Evolutionary conservation across 2,329 filamentous ascomycete species (phyloP).

Genomic region (Aspergillus puulaauensis): DNA sequence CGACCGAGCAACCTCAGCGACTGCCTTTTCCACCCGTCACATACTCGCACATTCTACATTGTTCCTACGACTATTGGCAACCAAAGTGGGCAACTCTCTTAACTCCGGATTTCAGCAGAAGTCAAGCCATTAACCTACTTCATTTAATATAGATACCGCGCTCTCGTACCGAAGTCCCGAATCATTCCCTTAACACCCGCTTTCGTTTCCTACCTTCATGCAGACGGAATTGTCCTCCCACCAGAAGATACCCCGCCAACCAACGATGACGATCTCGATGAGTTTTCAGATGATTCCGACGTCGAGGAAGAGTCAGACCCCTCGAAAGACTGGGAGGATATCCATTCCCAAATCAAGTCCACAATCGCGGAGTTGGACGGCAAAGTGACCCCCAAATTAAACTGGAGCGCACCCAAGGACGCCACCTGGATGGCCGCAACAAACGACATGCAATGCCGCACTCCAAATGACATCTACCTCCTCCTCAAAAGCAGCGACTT

Average conservation of each 20-base stretch:
- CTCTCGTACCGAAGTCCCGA: constrained; percentile 79
- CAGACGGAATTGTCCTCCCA: constrained; percentile 86
- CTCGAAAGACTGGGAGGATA: constrained; percentile 61
- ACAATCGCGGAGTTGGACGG: constrained; percentile 81
- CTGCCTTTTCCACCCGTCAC: constrained; percentile 80
- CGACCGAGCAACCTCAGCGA: constrained; percentile 22
- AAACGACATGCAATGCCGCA: constrained; percentile 89
- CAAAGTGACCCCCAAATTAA: constrained; percentile 85
- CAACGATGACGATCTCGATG: constrained; percentile 52
- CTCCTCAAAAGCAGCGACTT: constrained; percentile 94
- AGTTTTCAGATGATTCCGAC: constrained; percentile 52
- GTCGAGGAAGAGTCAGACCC: constrained; percentile 59
- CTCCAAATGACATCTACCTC: constrained; percentile 87
- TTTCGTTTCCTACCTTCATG: constrained; percentile 83
- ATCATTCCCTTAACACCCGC: constrained; percentile 73
- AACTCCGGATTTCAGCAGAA: constrained; percentile 12
- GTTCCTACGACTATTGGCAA: constrained; percentile 92
- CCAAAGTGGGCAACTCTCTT: constrained; percentile 55
- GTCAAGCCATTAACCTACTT: neutral
- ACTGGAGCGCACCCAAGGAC: constrained; percentile 97
- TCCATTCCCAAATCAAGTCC: constrained; percentile 73
- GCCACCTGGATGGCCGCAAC: constrained; percentile 84
- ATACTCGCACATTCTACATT: constrained; percentile 85
- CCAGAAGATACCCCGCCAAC: constrained; percentile 38
- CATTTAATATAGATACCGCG: constrained; percentile 61